A percentile compares a stretch with the other conserved stretches of the same genome.
These are phyloP conservation scores for Mrakiaceae sp. DNA, from an alignment of 1,284 basidiomycete genomes.

Conservation along the genomic window DNA sequence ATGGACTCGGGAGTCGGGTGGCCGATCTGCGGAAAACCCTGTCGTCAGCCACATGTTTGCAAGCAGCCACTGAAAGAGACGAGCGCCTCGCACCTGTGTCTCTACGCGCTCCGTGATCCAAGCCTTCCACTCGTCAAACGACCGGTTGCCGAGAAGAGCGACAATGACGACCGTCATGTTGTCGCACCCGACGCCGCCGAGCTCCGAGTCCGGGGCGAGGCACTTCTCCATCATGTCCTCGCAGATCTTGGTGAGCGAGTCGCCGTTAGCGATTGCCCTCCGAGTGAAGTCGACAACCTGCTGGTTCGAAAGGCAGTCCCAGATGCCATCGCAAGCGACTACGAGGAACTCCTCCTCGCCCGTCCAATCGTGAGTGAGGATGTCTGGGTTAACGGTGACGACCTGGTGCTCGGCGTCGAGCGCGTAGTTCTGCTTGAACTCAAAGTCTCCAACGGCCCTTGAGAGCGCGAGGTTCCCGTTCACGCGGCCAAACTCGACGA, in stretches of 20 bases:
- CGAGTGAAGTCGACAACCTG: constrained; percentile 86
- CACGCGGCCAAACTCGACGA: constrained; percentile 92
- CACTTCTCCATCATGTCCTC: constrained; percentile 96
- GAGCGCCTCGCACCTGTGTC: constrained; percentile 47
- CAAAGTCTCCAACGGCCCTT: constrained; percentile 92
- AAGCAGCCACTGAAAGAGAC: background rate
- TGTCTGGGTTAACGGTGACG: constrained; percentile 90
- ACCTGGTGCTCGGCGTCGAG: constrained; percentile 81
- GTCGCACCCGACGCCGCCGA: constrained; percentile 93
- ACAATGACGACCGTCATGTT: constrained; percentile 97
- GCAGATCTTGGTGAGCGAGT: constrained; percentile 92
- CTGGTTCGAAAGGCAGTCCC: constrained; percentile 93
- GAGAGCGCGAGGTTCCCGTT: constrained; percentile 97
- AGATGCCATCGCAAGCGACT: constrained; percentile 96
- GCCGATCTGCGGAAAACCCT: constrained; percentile 36
- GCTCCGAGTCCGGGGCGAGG: constrained; percentile 62
- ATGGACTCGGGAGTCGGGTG: constrained; percentile 43
- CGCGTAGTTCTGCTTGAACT: constrained; percentile 89
- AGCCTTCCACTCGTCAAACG: constrained; percentile 81
- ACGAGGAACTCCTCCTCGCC: constrained; percentile 94
- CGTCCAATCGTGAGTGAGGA: constrained; percentile 66
- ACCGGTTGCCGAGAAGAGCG: constrained; percentile 73
- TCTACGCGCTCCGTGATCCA: constrained; percentile 85
- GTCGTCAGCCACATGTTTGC: background rate
- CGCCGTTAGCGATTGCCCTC: constrained; percentile 67